A percentile compares a stretch with the other conserved stretches of the same genome.
Conservation (phyloP, 768 basidiomycete species). For the Coprinellus aureogranulatus region DNA sequence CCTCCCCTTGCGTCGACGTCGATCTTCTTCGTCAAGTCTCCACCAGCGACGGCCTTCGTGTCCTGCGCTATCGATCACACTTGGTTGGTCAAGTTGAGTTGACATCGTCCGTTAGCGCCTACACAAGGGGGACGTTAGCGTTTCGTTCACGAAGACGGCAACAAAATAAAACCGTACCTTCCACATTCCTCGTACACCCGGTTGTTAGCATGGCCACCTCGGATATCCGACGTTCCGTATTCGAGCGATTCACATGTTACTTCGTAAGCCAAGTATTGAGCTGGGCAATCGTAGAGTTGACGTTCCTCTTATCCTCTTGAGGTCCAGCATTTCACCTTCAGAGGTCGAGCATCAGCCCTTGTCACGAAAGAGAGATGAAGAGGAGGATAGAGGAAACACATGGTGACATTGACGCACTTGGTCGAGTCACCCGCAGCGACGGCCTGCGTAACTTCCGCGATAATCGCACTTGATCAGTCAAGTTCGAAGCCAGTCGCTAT, state of each 20-base stretch:
- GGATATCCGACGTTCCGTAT: slow-evolving; percentile 88
- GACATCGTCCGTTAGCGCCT: slow-evolving; percentile 74
- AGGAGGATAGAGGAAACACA: slow-evolving; percentile 51
- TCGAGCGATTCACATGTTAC: slow-evolving; percentile 92
- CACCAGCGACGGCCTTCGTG: slow-evolving; percentile 91
- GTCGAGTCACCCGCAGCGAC: slow-evolving; percentile 83
- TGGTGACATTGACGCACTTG: slow-evolving; percentile 86
- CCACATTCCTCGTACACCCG: slow-evolving; percentile 95
- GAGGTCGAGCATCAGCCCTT: no score
- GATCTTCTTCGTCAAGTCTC: slow-evolving; percentile 92
- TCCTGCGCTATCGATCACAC: slow-evolving; percentile 85
- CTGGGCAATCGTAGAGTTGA: slow-evolving; percentile 1
- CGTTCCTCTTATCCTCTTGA: slow-evolving; percentile 81
- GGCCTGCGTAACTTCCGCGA: slow-evolving; percentile 86
- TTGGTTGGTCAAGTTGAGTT: slow-evolving; percentile 88
- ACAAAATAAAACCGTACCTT: slow-evolving; percentile 48
- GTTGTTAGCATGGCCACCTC: slow-evolving; percentile 88
- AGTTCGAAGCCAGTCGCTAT: slow-evolving; percentile 83
- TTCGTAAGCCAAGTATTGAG: slow-evolving; percentile 73
- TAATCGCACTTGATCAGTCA: slow-evolving; percentile 86
- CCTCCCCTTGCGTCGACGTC: slow-evolving; percentile 90
- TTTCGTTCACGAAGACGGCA: background rate
- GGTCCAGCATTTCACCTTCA: slow-evolving; percentile 73
- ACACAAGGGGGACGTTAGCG: background rate
- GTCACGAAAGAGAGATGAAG: background rate